Base-by-base conservation (phyloP, 148 eudicot species). In the Cornus florida region DNA sequence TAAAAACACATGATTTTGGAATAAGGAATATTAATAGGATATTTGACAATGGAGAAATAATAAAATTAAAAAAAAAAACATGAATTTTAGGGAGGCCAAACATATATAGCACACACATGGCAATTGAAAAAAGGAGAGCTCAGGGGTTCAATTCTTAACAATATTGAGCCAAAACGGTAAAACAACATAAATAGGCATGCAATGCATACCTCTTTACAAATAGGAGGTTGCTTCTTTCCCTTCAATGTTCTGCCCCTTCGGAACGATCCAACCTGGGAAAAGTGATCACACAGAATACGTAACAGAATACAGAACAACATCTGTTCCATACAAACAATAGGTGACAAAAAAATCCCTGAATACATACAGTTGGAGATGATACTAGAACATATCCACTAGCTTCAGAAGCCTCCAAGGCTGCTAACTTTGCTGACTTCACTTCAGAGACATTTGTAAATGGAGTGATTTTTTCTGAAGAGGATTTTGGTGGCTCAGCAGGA, bases 401-500 rank as follows among this genome's bases (percentile, higher is more conserved):
- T 78, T 97, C 99, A 75, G 97, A 87, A 82, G 95, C 98, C 84
- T 96, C 99, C 80, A 96, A 80, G 35, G 91, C 87, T 74, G 94
- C 92, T 81, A 96, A 78, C 71, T 94, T 93, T 22, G 86, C 77
- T 62, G 92, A 85, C 79, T 87, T 88, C 48, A 73, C 83, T 9
- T 81, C 69, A 48, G 91, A 77, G 53, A 86, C 78, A 87, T 89
- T 91, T 23, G 86, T 79, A 75, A 96, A 96, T 79, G 90, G 91
- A 84, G 80, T 92, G n/a, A 78, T 48, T 78, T 93, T 93, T 73
- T 83, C 97, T 39, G 80, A 24, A 68, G 91, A 84, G 43, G 92
- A 16, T 70, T 88, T 91, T 69, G 90, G 67, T 22, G 84, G 79
- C 66, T 79, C 67, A 78, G 89, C 78, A 59, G 86, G 77, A 71